Base-by-base conservation (phyloP, 768 basidiomycete species). In the Podaxis rugospora region DNA sequence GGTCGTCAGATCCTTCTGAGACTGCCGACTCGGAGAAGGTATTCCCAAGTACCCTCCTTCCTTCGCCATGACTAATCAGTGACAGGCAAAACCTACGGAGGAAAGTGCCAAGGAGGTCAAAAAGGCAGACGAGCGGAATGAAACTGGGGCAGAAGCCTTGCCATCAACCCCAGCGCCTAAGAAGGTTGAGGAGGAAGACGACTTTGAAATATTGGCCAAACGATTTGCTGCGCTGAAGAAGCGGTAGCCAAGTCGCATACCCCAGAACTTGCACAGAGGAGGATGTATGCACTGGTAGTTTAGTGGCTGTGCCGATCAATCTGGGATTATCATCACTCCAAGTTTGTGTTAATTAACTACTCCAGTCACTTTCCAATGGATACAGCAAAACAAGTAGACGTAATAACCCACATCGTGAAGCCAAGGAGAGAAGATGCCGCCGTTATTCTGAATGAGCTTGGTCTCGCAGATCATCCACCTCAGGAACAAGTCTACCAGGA, bases 141-240 rank as follows among this genome's bases (percentile, higher is more conserved):
- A 67, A 63, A 59, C 56, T 42, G 39, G 66, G 70, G 55, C 27
- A 66, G 28, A 32, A 65, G 37, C 71, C 66, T 62, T 50, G 66
- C 23, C 65, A 70, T 37, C 53, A 66, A 9, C 61, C 69, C 27
- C 62, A 73, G 57, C 65, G 77, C 39, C 70, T 67, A 42, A 25
- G 25, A 50, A 56, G 44, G 27, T 37, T n/a, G 51, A 52, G n/a
- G 66, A 73, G 28, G 82, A 84, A 69, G 87, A 93, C 66, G 89
- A 89, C 60, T 92, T 93, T 66, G 88, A 89, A 40, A 78, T 83
- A 21, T 77, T 97, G 53, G 76, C 88, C 54, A 85, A 83, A 71
- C 85, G 95, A 60, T 96, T 97, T 68, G 92, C 90, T 63, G 88
- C 85, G 28, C 74, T 97, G 66, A 97, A 95, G 79, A 92, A 92